A percentile compares a stretch with the other conserved stretches of the same genome.
Evolutionary conservation across 768 basidiomycete species (phyloP).

Genomic region (Russula lepida): DNA sequence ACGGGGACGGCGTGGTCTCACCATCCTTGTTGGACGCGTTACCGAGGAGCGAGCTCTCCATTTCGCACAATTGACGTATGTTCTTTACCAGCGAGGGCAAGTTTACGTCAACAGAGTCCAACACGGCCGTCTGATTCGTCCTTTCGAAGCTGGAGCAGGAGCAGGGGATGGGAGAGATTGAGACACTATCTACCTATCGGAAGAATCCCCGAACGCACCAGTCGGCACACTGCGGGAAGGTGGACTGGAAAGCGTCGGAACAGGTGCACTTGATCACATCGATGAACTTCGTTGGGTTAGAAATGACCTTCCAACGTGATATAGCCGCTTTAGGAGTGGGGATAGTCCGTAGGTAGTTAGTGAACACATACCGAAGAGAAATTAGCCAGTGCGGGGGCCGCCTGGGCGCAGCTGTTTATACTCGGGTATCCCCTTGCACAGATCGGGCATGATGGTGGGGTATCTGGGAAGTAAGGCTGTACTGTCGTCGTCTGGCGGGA

Average conservation of each 20-base stretch:
- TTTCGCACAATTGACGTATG: constrained; percentile 44
- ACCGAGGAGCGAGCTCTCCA: constrained; percentile 46
- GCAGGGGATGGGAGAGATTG: neutral
- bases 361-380: constrained; percentile 38
- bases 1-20: constrained; percentile 28
- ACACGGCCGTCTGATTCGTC: constrained; percentile 48
- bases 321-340: neutral
- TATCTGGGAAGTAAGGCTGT: constrained; percentile 43
- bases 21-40: constrained; percentile 40
- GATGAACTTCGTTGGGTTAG: constrained; percentile 56
- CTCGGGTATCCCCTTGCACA: constrained; percentile 43
- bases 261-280: constrained; percentile 59
- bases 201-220: constrained; percentile 34
- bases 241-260: constrained; percentile 37
- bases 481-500: neutral
- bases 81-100: constrained; percentile 42
- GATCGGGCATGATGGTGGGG: constrained; percentile 50
- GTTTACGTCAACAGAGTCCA: constrained; percentile 34
- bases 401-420: constrained; percentile 51
- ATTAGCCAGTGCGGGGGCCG: constrained; percentile 50
- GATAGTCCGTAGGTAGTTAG: neutral
- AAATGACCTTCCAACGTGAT: constrained; percentile 41
- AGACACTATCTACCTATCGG: too few relatives aligned
- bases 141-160: constrained; percentile 38
- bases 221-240: constrained; percentile 58